A percentile compares a stretch with the other conserved stretches of the same genome.
Conservation (phyloP, 805 yeast species). For the Nakazawaea holstii region DNA sequence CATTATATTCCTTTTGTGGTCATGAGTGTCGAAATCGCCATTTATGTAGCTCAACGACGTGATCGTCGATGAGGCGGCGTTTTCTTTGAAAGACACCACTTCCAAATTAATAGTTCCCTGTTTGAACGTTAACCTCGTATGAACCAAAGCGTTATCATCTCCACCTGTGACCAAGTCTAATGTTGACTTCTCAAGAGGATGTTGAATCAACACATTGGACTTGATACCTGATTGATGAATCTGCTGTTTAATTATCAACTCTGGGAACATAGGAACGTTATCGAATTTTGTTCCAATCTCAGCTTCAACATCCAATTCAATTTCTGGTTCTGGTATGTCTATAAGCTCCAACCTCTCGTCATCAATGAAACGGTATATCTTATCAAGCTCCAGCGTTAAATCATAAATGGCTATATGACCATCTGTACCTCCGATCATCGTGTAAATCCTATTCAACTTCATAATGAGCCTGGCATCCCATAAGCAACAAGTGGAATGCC, state of each 20-base stretch:
- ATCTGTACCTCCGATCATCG: conserved; percentile 73
- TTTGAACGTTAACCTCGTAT: conserved; percentile 30
- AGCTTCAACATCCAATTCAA: conserved; percentile 1
- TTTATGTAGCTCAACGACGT: conserved; percentile 48
- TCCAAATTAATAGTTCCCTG: conserved; percentile 21
- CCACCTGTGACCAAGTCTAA: conserved; percentile 69
- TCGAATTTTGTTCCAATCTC: conserved; percentile 4
- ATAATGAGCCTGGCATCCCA: conserved; percentile 50
- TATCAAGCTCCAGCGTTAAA: conserved; percentile 23
- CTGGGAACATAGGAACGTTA: conserved; percentile 17
- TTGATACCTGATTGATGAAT: conserved; percentile 88
- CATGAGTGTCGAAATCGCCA: conserved; percentile 11
- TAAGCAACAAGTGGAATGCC: conserved; percentile 73
- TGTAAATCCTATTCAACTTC: conserved; percentile 21
- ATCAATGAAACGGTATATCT: not conserved
- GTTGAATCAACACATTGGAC: conserved; percentile 34
- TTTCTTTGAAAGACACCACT: conserved; percentile 29
- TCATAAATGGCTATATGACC: conserved; percentile 70
- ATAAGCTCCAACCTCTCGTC: not conserved
- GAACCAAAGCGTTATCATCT: conserved; percentile 76
- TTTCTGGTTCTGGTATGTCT: not conserved
- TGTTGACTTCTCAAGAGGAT: conserved; percentile 2
- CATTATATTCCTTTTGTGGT: conserved; percentile 26
- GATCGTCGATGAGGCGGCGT: conserved; percentile 85
- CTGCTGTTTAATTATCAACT: conserved; percentile 34